Evolutionary conservation across 352 stramenopile species (phyloP).

Genomic region (Phytophthora agathidicida): DNA sequence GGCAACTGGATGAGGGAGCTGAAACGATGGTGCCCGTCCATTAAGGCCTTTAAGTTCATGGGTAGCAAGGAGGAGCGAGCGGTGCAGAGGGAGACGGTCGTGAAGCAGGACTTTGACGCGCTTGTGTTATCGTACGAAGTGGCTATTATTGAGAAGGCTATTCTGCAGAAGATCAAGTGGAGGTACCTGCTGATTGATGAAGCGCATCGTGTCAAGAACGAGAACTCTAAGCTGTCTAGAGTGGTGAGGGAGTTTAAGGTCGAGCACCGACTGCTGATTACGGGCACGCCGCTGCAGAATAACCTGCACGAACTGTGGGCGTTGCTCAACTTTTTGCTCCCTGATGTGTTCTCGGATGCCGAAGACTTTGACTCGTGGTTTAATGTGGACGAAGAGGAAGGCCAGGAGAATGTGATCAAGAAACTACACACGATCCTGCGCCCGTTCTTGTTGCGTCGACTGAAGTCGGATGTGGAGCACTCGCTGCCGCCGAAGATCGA

Average conservation of each 20-base stretch:
- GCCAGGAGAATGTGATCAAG: slow-evolving; percentile 97
- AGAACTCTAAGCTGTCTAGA: slow-evolving; percentile 89
- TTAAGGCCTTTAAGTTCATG: slow-evolving; percentile 97
- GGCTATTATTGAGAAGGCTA: slow-evolving; percentile 94
- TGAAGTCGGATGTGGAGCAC: slow-evolving; percentile 99
- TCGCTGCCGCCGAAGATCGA: slow-evolving; percentile 98
- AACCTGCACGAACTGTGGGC: slow-evolving; percentile 99
- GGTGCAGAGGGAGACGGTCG: slow-evolving; percentile 88
- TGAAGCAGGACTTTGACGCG: slow-evolving; percentile 91
- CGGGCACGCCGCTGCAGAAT: slow-evolving; percentile 99
- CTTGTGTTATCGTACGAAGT: slow-evolving; percentile 94
- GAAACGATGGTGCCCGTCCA: slow-evolving; percentile 95
- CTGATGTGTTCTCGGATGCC: slow-evolving; percentile 92
- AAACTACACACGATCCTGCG: slow-evolving; percentile 97
- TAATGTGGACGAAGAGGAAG: slow-evolving; percentile 96
- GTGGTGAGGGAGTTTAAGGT: slow-evolving; percentile 92
- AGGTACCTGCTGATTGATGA: slow-evolving; percentile 99
- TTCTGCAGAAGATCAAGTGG: slow-evolving; percentile 95
- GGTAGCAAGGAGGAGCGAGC: slow-evolving; percentile 94
- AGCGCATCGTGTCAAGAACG: slow-evolving; percentile 99
- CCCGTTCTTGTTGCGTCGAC: slow-evolving; percentile 97
- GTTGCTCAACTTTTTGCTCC: slow-evolving; percentile 99
- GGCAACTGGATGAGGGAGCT: slow-evolving; percentile 99
- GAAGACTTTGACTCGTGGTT: slow-evolving; percentile 99
- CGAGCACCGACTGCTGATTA: slow-evolving; percentile 95